Conservation (phyloP, 2,329 filamentous ascomycete species). For the Trichoderma polysporum region DNA sequence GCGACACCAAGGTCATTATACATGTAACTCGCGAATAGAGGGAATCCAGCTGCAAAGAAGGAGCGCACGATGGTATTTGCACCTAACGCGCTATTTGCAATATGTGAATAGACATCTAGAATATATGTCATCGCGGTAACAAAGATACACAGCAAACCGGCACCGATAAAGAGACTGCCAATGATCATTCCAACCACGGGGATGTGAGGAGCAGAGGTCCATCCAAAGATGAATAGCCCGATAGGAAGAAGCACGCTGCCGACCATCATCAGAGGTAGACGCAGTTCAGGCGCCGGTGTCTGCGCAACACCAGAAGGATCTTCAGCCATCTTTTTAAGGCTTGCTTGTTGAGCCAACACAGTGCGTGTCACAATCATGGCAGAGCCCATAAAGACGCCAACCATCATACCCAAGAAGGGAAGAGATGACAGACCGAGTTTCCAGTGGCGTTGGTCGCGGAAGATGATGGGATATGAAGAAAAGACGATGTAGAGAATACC, state of each 20-base stretch:
- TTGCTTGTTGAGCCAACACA: not conserved
- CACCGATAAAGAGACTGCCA: conserved; percentile 3
- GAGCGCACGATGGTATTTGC: conserved; percentile 43
- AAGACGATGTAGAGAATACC: conserved; percentile 55
- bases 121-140: conserved; percentile 45
- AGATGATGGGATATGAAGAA: conserved; percentile 53
- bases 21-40: conserved; percentile 23
- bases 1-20: conserved; percentile 22
- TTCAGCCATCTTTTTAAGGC: not conserved
- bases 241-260: conserved; percentile 15
- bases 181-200: conserved; percentile 35
- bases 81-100: conserved; percentile 35
- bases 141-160: conserved; percentile 2
- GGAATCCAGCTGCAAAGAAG: conserved; percentile 59
- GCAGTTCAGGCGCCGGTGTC: not conserved
- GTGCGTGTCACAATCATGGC: conserved; percentile 8
- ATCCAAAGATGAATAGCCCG: conserved; percentile 13
- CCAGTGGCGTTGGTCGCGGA: conserved; percentile 49
- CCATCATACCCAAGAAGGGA: conserved; percentile 17
- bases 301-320: not conserved
- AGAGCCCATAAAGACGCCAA: conserved; percentile 13
- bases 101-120: conserved; percentile 34
- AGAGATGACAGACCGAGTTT: conserved; percentile 13
- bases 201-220: conserved; percentile 19
- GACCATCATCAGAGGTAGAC: conserved; percentile 14